A percentile compares a stretch with the other conserved stretches of the same genome.
Evolutionary conservation across 106 monocot genomes (phyloP).

Genomic region (Iris macrosiphon): DNA sequence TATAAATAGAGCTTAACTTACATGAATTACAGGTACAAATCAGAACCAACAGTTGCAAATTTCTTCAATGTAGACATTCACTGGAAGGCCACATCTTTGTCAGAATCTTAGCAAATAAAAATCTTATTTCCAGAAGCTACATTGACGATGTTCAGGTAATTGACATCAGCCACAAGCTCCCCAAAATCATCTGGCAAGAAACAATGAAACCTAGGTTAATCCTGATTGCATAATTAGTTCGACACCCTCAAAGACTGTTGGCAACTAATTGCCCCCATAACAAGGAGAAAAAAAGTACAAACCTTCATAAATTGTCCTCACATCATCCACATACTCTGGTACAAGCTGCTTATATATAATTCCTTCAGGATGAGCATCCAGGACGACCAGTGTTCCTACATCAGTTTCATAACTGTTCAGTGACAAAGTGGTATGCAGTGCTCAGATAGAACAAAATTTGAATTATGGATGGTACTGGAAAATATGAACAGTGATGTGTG

Average conservation of each 20-base stretch:
- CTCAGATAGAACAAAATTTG: neutral
- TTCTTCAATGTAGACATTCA: too few species aligned
- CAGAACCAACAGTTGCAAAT: too few species aligned
- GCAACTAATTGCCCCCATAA: neutral
- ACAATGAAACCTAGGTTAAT: neutral
- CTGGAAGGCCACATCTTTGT: too few species aligned
- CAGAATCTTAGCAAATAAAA: slow-evolving; percentile 68
- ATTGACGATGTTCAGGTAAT: slow-evolving; percentile 61
- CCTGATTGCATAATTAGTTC: neutral
- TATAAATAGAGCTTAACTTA: too few species aligned
- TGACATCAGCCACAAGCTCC: slow-evolving; percentile 65
- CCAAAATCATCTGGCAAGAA: slow-evolving; percentile 79
- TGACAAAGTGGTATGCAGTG: neutral
- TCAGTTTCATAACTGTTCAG: slow-evolving; percentile 1
- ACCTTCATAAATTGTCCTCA: slow-evolving; percentile 98
- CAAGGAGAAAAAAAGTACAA: neutral
- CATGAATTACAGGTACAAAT: too few species aligned
- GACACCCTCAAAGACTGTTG: neutral
- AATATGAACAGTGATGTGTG: too few species aligned
- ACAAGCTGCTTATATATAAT: slow-evolving; percentile 71
- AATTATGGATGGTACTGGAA: too few species aligned
- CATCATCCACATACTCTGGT: slow-evolving; percentile 73
- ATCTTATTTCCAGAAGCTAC: slow-evolving; percentile 41
- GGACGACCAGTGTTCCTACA: slow-evolving; percentile 67
- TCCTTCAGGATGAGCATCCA: slow-evolving; percentile 87